Evolutionary conservation across 805 yeast species (phyloP).

Genomic region (Helenozyma rhizophorensis): DNA sequence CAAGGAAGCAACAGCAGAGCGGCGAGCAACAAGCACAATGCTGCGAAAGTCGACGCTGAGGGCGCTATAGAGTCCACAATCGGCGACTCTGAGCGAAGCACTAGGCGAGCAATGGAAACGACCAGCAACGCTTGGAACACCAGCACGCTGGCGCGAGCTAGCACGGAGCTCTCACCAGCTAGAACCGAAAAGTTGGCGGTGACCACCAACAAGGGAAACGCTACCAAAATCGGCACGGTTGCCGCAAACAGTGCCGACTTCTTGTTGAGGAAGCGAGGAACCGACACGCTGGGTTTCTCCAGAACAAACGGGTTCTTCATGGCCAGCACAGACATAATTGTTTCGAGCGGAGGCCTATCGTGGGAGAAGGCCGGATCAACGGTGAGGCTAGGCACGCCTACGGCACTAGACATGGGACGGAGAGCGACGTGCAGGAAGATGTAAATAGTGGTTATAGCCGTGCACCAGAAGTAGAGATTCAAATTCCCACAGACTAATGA

Average conservation of each 20-base stretch:
- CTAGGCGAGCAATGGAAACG: slow-evolving; percentile 14
- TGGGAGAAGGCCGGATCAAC: too few species aligned
- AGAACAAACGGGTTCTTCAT: slow-evolving; percentile 2
- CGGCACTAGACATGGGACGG: too few species aligned
- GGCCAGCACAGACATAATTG: slow-evolving; percentile 9
- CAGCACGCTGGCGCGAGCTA: slow-evolving; percentile 12
- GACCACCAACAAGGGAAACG: slow-evolving; percentile 28
- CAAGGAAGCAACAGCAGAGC: slow-evolving; percentile 22
- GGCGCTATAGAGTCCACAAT: background rate
- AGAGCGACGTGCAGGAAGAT: too few species aligned
- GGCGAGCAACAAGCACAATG: slow-evolving; percentile 18
- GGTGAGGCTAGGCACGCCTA: too few species aligned
- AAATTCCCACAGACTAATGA: too few species aligned
- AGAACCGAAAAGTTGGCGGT: slow-evolving; percentile 19
- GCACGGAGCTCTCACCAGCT: background rate
- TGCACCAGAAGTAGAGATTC: too few species aligned
- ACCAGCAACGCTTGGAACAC: slow-evolving; percentile 20
- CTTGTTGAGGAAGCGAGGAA: slow-evolving; percentile 3
- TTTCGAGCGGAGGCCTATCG: slow-evolving; percentile 2
- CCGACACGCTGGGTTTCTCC: too few species aligned
- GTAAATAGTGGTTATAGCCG: too few species aligned
- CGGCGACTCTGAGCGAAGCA: slow-evolving; percentile 1
- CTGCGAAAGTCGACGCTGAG: slow-evolving; percentile 2
- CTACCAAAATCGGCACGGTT: slow-evolving; percentile 31
- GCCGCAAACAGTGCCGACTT: slow-evolving; percentile 13